phyloP scores from a whole-genome alignment of 73 alveolate genomes.

The Blepharisma japonicum region DNA sequence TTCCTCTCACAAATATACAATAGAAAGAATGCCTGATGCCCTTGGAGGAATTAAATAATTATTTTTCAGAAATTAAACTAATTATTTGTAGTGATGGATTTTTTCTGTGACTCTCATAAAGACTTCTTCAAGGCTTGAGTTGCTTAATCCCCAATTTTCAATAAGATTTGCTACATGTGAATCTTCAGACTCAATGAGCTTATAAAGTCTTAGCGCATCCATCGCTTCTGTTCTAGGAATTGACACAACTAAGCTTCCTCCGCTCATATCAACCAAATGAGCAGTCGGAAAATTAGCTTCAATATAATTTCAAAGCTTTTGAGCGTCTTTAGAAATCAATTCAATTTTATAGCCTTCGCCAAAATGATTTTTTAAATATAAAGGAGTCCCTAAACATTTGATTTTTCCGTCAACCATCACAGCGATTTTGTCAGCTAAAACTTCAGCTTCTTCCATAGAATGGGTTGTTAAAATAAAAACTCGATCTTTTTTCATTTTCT shows the following conservation, averaged over 20 bases:
- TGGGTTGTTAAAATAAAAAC: slow-evolving; percentile 73
- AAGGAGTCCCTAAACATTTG: slow-evolving; percentile 53
- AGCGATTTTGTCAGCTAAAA: slow-evolving; percentile 71
- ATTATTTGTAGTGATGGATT: not conserved
- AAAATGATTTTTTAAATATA: slow-evolving; percentile 48
- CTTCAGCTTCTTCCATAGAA: slow-evolving; percentile 75
- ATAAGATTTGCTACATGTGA: too few relatives aligned
- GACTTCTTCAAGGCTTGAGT: slow-evolving; percentile 85
- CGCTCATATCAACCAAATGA: not conserved
- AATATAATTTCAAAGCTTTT: not conserved
- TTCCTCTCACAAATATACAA: slow-evolving; percentile 92
- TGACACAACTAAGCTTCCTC: not conserved
- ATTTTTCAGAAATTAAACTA: too few relatives aligned
- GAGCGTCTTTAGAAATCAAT: not conserved
- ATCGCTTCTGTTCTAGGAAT: not conserved
- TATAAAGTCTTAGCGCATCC: not conserved
- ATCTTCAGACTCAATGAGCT: too few relatives aligned
- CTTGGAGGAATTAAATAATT: slow-evolving; percentile 44
- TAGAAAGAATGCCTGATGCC: slow-evolving; percentile 95
- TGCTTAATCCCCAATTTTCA: slow-evolving; percentile 30
- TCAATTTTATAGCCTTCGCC: slow-evolving; percentile 54
- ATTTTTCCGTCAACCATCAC: slow-evolving; percentile 70
- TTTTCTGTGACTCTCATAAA: slow-evolving; percentile 60
- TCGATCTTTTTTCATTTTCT: slow-evolving; percentile 67
- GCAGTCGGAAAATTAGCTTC: not conserved